Percentiles rank a stretch among this genome's conserved stretches.
Evolutionary conservation across 2,329 filamentous ascomycete genomes (phyloP).

Genomic region (Aspergillus japonicus): DNA sequence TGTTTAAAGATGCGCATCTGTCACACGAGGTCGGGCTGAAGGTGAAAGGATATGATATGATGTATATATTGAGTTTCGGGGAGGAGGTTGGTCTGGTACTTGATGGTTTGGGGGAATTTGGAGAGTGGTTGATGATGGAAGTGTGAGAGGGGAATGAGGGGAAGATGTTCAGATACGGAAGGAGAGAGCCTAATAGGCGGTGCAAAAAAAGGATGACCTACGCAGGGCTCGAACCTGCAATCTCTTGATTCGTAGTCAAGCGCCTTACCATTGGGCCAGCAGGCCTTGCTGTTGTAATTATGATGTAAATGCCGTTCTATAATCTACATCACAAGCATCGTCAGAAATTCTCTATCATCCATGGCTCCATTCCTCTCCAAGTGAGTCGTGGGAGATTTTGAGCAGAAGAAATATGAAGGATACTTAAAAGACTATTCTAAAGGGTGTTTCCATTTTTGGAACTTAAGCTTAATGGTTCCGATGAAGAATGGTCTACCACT

Average conservation of each 20-base stretch:
- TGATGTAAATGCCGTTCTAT: too few species aligned
- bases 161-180: background rate
- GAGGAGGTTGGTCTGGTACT: background rate
- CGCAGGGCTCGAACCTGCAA: constrained; percentile 49
- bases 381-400: too few species aligned
- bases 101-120: background rate
- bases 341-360: too few species aligned
- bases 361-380: too few species aligned
- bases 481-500: too few species aligned
- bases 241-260: constrained; percentile 43
- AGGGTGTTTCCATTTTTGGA: too few species aligned
- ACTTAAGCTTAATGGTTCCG: too few species aligned
- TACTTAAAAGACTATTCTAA: too few species aligned
- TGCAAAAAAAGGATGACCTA: constrained; percentile 27
- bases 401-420: too few species aligned
- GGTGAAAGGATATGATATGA: too few species aligned
- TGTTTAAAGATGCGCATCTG: background rate
- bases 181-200: background rate
- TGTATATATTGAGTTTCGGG: background rate
- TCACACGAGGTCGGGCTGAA: background rate
- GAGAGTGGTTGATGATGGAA: background rate
- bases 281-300: constrained; percentile 5
- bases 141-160: background rate
- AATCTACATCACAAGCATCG: too few species aligned
- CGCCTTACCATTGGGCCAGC: constrained; percentile 26